Conservation (phyloP, 2,329 filamentous ascomycete genomes). For the Fonsecaea multimorphosa region DNA sequence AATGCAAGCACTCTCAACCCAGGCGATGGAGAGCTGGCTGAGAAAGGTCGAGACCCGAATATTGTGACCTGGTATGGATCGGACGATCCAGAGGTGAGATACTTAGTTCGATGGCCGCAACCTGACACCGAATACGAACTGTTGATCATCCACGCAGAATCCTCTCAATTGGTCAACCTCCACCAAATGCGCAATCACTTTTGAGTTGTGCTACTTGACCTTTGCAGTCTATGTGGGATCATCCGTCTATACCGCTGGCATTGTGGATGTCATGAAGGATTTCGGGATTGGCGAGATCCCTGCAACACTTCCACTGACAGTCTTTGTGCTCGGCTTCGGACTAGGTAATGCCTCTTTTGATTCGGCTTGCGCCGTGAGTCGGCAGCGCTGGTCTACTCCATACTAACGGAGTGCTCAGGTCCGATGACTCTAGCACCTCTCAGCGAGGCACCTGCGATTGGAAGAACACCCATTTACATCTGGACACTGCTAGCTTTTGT, state of each 20-base stretch:
- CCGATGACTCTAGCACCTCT: conserved; percentile 55
- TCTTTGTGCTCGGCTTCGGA: conserved; percentile 57
- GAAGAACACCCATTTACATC: conserved; percentile 58
- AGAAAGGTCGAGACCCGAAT: conserved; percentile 59
- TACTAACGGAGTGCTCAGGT: neutral
- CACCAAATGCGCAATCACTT: conserved; percentile 55
- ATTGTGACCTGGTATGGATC: conserved; percentile 57
- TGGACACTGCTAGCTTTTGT: conserved; percentile 57
- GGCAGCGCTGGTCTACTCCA: neutral
- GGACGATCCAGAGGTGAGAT: conserved; percentile 37
- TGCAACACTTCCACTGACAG: conserved; percentile 56
- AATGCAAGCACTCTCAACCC: neutral
- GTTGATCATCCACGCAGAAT: conserved; percentile 41
- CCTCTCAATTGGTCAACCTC: conserved; percentile 54
- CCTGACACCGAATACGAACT: neutral
- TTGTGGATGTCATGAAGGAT: conserved; percentile 46
- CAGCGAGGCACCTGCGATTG: conserved; percentile 58
- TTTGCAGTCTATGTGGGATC: conserved; percentile 60
- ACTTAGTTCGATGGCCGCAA: neutral
- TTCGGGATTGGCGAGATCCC: conserved; percentile 56
- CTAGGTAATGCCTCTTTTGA: conserved; percentile 43
- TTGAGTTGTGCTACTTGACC: conserved; percentile 56
- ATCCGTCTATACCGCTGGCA: conserved; percentile 58
- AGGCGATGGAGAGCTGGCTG: conserved; percentile 36
- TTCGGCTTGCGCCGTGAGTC: neutral